Evolutionary conservation across 2,329 filamentous ascomycete species (phyloP).

Genomic region (Neonectria sp.): DNA sequence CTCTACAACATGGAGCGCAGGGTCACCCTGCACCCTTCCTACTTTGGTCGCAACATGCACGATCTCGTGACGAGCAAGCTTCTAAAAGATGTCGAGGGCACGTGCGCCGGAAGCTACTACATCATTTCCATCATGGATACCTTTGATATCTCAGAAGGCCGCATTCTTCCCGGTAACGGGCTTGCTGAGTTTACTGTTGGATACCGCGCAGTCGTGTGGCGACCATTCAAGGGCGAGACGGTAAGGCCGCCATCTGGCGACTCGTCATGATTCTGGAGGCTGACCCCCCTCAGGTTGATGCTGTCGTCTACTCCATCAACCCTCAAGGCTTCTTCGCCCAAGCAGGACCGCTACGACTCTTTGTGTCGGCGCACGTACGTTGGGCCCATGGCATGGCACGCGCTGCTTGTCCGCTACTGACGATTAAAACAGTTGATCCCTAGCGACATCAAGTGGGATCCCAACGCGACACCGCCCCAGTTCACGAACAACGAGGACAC

Average conservation of each 20-base stretch:
- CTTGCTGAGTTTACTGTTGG: conserved; percentile 95
- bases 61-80: conserved; percentile 92
- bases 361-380: conserved; percentile 86
- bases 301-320: conserved; percentile 92
- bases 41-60: conserved; percentile 94
- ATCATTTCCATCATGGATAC: conserved; percentile 99
- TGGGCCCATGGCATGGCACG: conserved; percentile 1
- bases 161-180: conserved; percentile 91
- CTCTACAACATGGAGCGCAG: conserved; percentile 96
- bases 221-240: conserved; percentile 97
- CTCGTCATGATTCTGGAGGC: conserved; percentile 42
- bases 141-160: conserved; percentile 93
- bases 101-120: conserved; percentile 95
- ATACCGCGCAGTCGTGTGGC: conserved; percentile 97
- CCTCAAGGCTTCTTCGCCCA: conserved; percentile 92
- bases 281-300: conserved; percentile 81
- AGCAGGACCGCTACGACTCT: conserved; percentile 83
- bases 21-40: conserved; percentile 95
- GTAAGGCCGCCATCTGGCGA: conserved; percentile 67
- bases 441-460: conserved; percentile 92
- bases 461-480: conserved; percentile 95
- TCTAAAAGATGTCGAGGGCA: conserved; percentile 93
- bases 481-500: conserved; percentile 97
- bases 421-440: conserved; percentile 81
- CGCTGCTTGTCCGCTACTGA: conserved; percentile 29